Evolutionary conservation across 2,329 filamentous ascomycete species (phyloP).

Genomic region (Cladophialophora exuberans): DNA sequence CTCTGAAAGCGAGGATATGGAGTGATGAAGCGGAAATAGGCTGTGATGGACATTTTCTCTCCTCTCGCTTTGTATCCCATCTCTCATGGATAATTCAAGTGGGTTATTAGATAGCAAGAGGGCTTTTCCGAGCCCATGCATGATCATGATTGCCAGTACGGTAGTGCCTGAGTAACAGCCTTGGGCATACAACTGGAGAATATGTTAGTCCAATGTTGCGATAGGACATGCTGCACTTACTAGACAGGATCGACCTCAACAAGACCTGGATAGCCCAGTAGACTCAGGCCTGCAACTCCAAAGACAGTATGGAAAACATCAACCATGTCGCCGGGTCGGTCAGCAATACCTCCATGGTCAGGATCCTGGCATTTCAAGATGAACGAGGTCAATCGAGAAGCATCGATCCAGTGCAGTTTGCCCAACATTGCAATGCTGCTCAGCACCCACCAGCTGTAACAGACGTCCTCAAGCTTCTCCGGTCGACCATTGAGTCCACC

Average conservation of each 20-base stretch:
- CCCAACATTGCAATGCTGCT: constrained; percentile 89
- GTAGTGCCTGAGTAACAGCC: constrained; percentile 60
- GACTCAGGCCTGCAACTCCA: constrained; percentile 82
- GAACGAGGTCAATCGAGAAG: constrained; percentile 74
- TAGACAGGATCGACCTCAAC: constrained; percentile 86
- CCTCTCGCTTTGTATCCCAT: constrained; percentile 73
- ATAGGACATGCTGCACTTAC: constrained; percentile 50
- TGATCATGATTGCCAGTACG: constrained; percentile 26
- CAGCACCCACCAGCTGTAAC: constrained; percentile 98
- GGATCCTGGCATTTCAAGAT: constrained; percentile 88
- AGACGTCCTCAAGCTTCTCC: constrained; percentile 95
- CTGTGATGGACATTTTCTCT: constrained; percentile 45
- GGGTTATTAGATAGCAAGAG: constrained; percentile 76
- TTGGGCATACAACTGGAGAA: constrained; percentile 69
- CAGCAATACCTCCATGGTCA: constrained; percentile 81
- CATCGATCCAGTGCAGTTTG: constrained; percentile 90
- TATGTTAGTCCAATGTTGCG: constrained; percentile 27
- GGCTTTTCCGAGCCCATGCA: constrained; percentile 24
- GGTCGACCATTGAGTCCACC: constrained; percentile 93
- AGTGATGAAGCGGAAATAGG: constrained; percentile 37
- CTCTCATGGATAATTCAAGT: constrained; percentile 56
- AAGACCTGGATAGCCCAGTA: constrained; percentile 76
- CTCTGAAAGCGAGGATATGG: constrained; percentile 39
- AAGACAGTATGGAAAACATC: constrained; percentile 97
- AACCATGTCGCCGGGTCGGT: constrained; percentile 90